Percentiles rank a stretch among this genome's conserved stretches.
Conservation (phyloP, 1,139 yeast species). For the Casaregolazyma lundiana region DNA sequence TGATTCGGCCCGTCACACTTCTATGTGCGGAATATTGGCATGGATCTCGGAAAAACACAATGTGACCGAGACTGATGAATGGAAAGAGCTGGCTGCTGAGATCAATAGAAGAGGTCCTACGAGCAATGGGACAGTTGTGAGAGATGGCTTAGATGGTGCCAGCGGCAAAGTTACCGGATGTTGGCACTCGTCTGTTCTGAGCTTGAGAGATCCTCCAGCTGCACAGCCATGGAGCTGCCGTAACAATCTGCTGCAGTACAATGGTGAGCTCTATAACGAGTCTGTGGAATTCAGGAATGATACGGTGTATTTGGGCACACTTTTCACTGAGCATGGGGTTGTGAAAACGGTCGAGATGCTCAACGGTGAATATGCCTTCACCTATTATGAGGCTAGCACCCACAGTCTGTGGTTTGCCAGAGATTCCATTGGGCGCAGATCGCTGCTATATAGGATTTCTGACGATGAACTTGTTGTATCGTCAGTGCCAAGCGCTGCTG, state of each 20-base stretch:
- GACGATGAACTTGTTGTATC: constrained; percentile 1
- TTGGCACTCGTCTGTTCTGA: constrained; percentile 58
- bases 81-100: constrained; percentile 14
- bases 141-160: constrained; percentile 1
- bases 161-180: background rate
- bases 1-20: background rate
- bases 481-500: constrained; percentile 13
- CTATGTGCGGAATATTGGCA: constrained; percentile 31
- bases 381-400: constrained; percentile 44
- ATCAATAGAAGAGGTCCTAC: constrained; percentile 28
- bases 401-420: constrained; percentile 67
- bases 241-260: constrained; percentile 56
- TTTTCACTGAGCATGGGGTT: constrained; percentile 27
- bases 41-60: constrained; percentile 4
- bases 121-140: constrained; percentile 4
- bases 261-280: constrained; percentile 77
- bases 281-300: constrained; percentile 49
- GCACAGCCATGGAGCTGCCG: constrained; percentile 54
- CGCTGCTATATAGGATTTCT: constrained; percentile 42
- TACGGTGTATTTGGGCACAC: constrained; percentile 40
- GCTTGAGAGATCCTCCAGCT: constrained; percentile 73
- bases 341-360: constrained; percentile 37
- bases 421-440: constrained; percentile 76
- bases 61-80: constrained; percentile 1
- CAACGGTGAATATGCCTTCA: constrained; percentile 78